These are phyloP conservation scores for Lichtheimia ornata DNA, from an alignment of 371 early-diverging fungal genomes.

Conservation along the genomic window DNA sequence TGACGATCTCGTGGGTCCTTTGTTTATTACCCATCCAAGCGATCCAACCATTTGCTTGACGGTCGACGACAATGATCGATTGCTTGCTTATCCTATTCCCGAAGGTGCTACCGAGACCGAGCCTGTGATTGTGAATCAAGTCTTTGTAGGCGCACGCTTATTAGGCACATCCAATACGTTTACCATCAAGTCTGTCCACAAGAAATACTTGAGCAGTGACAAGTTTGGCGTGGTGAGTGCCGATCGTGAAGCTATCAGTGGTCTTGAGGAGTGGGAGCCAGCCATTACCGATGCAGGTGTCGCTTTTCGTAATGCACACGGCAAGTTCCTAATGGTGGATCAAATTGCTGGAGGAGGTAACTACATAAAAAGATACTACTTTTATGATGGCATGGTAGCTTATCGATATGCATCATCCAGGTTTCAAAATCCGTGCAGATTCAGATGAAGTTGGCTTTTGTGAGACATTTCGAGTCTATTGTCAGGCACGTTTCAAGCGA, in stretches of 20 bases:
- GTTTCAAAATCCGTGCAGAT: constrained; percentile 68
- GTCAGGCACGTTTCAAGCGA: constrained; percentile 65
- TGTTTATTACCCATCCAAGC: constrained; percentile 67
- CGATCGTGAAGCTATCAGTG: constrained; percentile 77
- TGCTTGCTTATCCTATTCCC: constrained; percentile 51
- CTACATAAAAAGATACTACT: too few species aligned
- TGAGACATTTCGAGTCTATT: constrained; percentile 72
- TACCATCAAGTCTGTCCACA: constrained; percentile 67
- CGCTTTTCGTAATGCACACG: constrained; percentile 65
- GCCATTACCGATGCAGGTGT: constrained; percentile 73
- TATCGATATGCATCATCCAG: constrained; percentile 11
- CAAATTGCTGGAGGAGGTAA: constrained; percentile 57
- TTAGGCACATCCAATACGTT: constrained; percentile 54
- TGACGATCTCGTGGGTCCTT: constrained; percentile 74
- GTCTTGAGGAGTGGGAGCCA: constrained; percentile 79
- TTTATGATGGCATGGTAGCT: too few species aligned
- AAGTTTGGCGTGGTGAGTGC: constrained; percentile 80
- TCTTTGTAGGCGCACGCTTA: constrained; percentile 67
- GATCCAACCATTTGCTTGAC: constrained; percentile 66
- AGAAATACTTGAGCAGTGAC: constrained; percentile 77
- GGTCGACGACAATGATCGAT: constrained; percentile 53
- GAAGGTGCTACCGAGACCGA: constrained; percentile 40
- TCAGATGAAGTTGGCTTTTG: constrained; percentile 72
- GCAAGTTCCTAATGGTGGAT: constrained; percentile 64
- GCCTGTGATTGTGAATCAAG: constrained; percentile 70